Evolutionary conservation across 495 filamentous ascomycete genomes (phyloP).

Genomic region (Achaetomiella virescens): DNA sequence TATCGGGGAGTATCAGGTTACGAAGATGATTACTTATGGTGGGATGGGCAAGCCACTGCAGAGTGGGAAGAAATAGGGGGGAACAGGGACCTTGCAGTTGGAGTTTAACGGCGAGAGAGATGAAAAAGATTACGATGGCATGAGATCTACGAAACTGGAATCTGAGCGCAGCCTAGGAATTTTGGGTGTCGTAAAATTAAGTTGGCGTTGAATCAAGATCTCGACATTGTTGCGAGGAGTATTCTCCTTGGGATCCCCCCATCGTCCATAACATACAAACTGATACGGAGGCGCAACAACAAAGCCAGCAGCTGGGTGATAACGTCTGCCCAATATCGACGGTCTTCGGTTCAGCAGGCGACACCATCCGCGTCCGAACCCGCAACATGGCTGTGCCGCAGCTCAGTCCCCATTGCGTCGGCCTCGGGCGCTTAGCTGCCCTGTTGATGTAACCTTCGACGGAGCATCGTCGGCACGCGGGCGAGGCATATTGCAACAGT

Average conservation of each 20-base stretch:
- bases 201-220: too few species aligned
- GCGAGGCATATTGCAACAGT: too few species aligned
- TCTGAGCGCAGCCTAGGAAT: too few species aligned
- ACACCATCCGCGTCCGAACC: background rate
- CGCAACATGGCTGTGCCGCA: background rate
- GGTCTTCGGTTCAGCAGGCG: background rate
- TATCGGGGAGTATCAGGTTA: constrained; percentile 78
- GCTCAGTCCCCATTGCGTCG: background rate
- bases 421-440: background rate
- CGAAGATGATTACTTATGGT: constrained; percentile 83
- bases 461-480: too few species aligned
- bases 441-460: too few species aligned
- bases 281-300: too few species aligned
- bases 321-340: background rate
- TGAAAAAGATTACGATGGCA: background rate
- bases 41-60: constrained; percentile 61
- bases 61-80: constrained; percentile 2
- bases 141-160: background rate
- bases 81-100: background rate
- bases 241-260: too few species aligned
- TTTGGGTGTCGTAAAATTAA: too few species aligned
- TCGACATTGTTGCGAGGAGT: too few species aligned
- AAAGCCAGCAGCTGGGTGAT: background rate
- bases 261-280: too few species aligned
- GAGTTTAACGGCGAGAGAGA: background rate